Base-by-base conservation (phyloP, 2,329 filamentous ascomycete genomes). In the Pseudopithomyces chartarum region DNA sequence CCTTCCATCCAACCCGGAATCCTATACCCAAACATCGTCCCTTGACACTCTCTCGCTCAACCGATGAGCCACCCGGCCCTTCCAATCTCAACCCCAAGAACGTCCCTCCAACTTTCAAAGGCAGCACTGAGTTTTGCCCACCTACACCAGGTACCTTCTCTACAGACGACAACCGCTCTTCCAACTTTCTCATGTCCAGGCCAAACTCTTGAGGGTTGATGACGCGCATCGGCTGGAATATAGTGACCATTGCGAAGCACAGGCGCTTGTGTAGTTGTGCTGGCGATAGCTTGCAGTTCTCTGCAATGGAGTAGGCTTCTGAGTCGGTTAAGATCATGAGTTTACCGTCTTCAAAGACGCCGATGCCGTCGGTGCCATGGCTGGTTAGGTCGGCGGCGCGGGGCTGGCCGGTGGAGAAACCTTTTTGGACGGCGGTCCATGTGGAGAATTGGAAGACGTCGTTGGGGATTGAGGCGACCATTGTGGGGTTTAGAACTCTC, bases 361-460 rank as follows among this genome's bases (percentile, higher is more conserved):
- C 78, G 46, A 79, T 71, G 61, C 78, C 78, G 60, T 80, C 71
- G 12, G 74, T 76, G 57, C 78, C 78, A 56, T 80, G 76, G 33
- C 75, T 74, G 15, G 72, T 71, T 2, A 80, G 70, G 60, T 77
- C 74, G 58, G 68, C 22, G 59, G 74, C 52, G 62, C 72, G 33
- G 59, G 76, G 63, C 62, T 76, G 58, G 62, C 68, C 68, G 33
- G 58, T 67, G 34, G 65, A 71, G 47, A 78, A 74, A 13, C 75
- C 75, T 13, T 70, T 67, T 11, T 68, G 66, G 52, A 74, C 70
- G 20, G 78, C 78, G 11, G 73, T 66, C 29, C 63, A 64, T 20
- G 77, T 73, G 32, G 76, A 78, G 67, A 75, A 79, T 56, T 79
- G 78, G 60, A 77, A 79, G 59, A 80, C 76, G 61, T 79, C 78